Base-by-base conservation (phyloP, 2,329 filamentous ascomycete species). In the Cercospora zeina region DNA sequence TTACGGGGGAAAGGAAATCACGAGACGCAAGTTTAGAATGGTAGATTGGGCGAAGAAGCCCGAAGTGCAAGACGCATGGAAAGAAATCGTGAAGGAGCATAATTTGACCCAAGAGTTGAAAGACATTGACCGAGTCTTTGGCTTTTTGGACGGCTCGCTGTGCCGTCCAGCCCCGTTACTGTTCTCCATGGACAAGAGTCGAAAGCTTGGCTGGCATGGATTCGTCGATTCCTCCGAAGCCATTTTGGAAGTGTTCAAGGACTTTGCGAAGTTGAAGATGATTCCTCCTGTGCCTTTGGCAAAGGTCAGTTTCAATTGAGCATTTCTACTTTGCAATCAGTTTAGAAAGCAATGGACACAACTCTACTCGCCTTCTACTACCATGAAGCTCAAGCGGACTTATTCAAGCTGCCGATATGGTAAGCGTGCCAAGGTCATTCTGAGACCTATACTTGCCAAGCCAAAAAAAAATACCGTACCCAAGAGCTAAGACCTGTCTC, bases 111-210 rank as follows among this genome's bases (percentile, higher is more conserved):
- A 75, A 58, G 65, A 70, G 51, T 45, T 71, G 24, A 71, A 72
- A 45, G 77, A 81, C 54, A 68, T 80, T n/a, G 78, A 80, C 47
- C 74, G 80, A 2, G 76, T 82, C 21, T 82, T 83, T 62, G 75
- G 75, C 1, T 81, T 83, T 62, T 70, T 78, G 13, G 80, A 83
- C 67, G 74, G 73, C 11, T 72, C 76, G 49, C 59, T 82, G 55
- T 70, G 74, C 33, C 69, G 75, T 33, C 65, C 71, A 5, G 72
- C 68, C 1, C 67, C 71, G 14, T 45, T 72, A 14, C 60, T 66
- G 42, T 69, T 66, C 59, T 68, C 63, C 58, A 79, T 80, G 76
- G 77, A 78, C 63, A 82, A 82, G 65, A 74, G 75, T 33, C 74
- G 77, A 24, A 79, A 79, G 64, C 65, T 79, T 61, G 80, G 80